These are phyloP conservation scores for Cladobotryum mycophilum DNA, from an alignment of 2,329 filamentous ascomycete genomes.

Conservation along the genomic window DNA sequence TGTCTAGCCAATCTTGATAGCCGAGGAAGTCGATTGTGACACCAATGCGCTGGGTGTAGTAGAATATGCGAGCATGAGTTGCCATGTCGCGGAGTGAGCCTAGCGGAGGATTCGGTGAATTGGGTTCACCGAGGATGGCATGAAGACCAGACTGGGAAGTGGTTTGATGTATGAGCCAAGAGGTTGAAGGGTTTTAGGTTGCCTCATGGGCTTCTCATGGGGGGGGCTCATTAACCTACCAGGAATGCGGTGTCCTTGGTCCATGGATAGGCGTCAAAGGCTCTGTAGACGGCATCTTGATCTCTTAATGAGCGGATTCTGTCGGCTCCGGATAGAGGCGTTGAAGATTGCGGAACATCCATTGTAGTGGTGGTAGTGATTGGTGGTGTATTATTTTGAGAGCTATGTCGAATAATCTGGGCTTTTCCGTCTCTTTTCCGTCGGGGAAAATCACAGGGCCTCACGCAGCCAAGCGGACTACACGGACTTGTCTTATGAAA, in stretches of 20 bases:
- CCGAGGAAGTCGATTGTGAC: conserved; percentile 56
- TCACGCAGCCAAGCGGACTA: no score
- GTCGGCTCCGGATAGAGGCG: conserved; percentile 22
- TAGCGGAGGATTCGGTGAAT: conserved; percentile 29
- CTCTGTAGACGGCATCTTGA: conserved; percentile 45
- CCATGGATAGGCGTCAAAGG: conserved; percentile 64
- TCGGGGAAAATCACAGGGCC: no score
- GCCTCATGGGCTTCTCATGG: neutral
- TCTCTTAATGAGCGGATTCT: conserved; percentile 34
- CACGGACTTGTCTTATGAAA: no score
- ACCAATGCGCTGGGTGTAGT: conserved; percentile 48
- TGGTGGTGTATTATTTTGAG: no score
- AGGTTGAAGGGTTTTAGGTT: neutral
- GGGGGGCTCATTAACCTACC: conserved; percentile 30
- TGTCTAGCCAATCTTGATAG: conserved; percentile 59
- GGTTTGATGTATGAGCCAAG: neutral
- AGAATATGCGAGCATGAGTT: conserved; percentile 61
- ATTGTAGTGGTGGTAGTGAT: no score
- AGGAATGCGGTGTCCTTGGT: conserved; percentile 62
- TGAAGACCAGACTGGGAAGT: conserved; percentile 47
- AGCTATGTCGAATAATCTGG: no score
- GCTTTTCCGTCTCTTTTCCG: no score
- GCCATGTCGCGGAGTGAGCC: conserved; percentile 53
- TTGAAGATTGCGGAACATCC: neutral
- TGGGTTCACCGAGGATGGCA: conserved; percentile 56